A percentile compares a stretch with the other conserved stretches of the same genome.
These are phyloP conservation scores for Cenchrus americanus DNA, from an alignment of 176 grass and related monocot species.

Conservation along the genomic window DNA sequence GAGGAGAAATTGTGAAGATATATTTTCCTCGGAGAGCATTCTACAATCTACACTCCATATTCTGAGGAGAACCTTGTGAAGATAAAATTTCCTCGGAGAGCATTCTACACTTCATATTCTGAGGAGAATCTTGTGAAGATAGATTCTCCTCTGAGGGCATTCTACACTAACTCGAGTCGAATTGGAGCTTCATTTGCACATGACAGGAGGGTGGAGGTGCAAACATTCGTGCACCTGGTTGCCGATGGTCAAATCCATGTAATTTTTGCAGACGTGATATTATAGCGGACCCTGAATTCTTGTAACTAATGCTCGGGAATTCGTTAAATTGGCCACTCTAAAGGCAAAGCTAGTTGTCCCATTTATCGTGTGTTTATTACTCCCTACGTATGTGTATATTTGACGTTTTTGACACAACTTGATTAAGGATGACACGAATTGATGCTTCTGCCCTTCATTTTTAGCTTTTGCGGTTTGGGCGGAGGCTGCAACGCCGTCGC, in stretches of 20 bases:
- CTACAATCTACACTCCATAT: neutral
- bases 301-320: conserved; percentile 30
- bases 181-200: conserved; percentile 32
- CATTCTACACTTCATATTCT: neutral
- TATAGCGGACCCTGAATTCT: conserved; percentile 19
- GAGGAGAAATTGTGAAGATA: conserved; percentile 15
- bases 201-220: conserved; percentile 16
- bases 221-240: conserved; percentile 14
- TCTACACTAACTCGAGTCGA: conserved; percentile 20
- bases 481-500: too few species aligned
- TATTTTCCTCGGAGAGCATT: conserved; percentile 1
- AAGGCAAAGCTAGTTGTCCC: too few species aligned
- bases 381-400: too few species aligned
- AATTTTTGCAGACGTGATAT: conserved; percentile 27
- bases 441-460: too few species aligned
- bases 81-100: neutral
- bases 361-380: too few species aligned
- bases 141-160: conserved; percentile 17
- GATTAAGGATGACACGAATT: too few species aligned
- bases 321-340: neutral
- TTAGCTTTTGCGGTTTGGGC: too few species aligned
- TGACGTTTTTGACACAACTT: too few species aligned
- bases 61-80: conserved; percentile 9
- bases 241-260: neutral
- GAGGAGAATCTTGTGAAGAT: conserved; percentile 28